Evolutionary conservation across 805 yeast genomes (phyloP), one percentile per base, ranked within the genome.

Genomic region (Metschnikowia drakensbergensis): DNA sequence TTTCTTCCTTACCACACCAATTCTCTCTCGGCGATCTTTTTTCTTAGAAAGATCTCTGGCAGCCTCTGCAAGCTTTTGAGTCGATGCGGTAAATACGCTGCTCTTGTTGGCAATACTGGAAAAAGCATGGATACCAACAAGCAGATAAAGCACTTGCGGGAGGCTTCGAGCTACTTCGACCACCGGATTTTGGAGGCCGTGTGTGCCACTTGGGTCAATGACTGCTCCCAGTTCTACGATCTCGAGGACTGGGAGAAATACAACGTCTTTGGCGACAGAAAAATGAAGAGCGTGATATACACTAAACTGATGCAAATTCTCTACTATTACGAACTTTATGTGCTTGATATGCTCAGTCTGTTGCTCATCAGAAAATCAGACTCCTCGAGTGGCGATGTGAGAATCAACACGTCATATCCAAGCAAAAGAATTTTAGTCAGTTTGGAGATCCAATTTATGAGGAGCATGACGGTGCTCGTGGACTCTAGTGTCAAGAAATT

Each of bases 121-220:
- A 65, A 63, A 32, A 61, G 66, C 42, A 43, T 58, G 8, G 74
- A 71, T 33, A 70, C 76, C 17, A 71, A 72, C 53, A 68, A 65
- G 50, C 52, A 62, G 31, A 57, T 72, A 46, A 71, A 71, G 44
- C 54, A 54, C 37, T 62, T 72, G 48, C 55, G 75, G 37, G 61
- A 54, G n/a, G 57, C 68, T 3, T 65, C 72, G 3, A 26, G 57
- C 8, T 54, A 61, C 17, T 64, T 69, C 13, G 71, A 67, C 49
- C 77, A 71, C 54, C 64, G 63, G 41, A 65, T 71, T 10, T 50
- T 72, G 45, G 76, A 72, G 54, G 75, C 74, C 1, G 54, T 66
- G 2, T 72, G 76, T 53, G 63, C 76, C 3, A 69, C 68, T 0
- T 72, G 76, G 76, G 71, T 72, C 3, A 72, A 72, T 49, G 77